phyloP scores from a whole-genome alignment of 768 basidiomycete species.

The Nidularia sp. region DNA sequence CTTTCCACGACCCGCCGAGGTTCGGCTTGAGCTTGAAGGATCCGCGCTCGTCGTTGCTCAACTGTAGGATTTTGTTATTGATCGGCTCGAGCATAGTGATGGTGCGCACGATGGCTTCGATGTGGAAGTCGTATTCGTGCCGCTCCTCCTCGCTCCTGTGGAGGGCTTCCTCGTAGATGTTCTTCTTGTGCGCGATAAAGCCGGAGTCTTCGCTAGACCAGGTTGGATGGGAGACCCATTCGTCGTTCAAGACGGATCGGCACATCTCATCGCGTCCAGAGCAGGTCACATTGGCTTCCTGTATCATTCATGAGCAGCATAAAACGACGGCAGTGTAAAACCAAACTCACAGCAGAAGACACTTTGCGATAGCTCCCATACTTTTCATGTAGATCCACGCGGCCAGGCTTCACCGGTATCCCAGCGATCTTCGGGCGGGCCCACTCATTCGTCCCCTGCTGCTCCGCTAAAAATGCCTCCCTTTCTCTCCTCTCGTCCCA shows the following conservation, averaged over 20 bases:
- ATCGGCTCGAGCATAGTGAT: conserved; percentile 90
- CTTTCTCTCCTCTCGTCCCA: conserved; percentile 76
- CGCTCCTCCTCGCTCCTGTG: conserved; percentile 97
- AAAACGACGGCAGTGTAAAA: not conserved
- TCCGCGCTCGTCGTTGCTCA: conserved; percentile 73
- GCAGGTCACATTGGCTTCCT: conserved; percentile 88
- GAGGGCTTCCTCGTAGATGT: conserved; percentile 92
- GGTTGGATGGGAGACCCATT: conserved; percentile 97
- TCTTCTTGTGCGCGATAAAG: conserved; percentile 89
- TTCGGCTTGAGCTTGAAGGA: conserved; percentile 87
- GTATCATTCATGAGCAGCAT: conserved; percentile 2
- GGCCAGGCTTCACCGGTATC: conserved; percentile 41
- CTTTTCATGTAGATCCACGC: conserved; percentile 64
- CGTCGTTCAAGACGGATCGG: conserved; percentile 92
- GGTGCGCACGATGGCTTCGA: conserved; percentile 91
- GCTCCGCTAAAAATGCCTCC: conserved; percentile 46
- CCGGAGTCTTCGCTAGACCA: conserved; percentile 94
- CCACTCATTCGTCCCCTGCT: conserved; percentile 44
- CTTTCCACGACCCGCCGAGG: conserved; percentile 81
- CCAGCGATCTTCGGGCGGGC: conserved; percentile 43
- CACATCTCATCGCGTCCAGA: conserved; percentile 98
- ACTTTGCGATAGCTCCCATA: conserved; percentile 90
- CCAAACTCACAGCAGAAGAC: conserved; percentile 63
- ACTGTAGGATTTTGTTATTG: conserved; percentile 77
- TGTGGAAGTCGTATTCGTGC: conserved; percentile 98